Evolutionary conservation across 2,329 filamentous ascomycete genomes (phyloP), one percentile per base, ranked within the genome.

Genomic region (Pseudopyricularia javanii): DNA sequence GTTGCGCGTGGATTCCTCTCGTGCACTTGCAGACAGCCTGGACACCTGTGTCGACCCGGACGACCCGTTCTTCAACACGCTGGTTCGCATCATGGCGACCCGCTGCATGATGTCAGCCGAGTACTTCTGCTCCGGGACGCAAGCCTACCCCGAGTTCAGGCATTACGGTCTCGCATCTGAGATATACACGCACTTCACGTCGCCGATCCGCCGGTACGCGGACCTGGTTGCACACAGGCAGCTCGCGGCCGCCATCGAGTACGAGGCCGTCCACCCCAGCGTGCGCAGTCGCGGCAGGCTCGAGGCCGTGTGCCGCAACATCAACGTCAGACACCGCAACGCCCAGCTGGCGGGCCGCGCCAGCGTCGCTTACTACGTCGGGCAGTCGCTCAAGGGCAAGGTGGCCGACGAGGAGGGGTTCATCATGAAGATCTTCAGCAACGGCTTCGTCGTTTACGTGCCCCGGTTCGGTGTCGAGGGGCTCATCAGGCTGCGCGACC

Each of bases 71-170:
- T 97, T 98, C 79, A 98, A 98, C 76, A 98, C 91, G 2, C 82
- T 98, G 24, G 85, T 98, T 60, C 88, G 93, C 65, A 95, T 98
- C 70, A 87, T 98, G 74, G 93, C 93, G 9, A 98, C 93, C 8
- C 85, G 93, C 22, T 98, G 93, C 78, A 98, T 98, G 93, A 95
- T 95, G 76, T 93, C 89, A 52, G 93, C 93, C 56, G 93, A 98
- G 70, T 98, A 98, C 71, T 98, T 98, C 70, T 93, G 88, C 70
- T 88, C 91, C 0, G 93, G 93, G 55, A 91, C 90, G 7, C 90
- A 96, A 66, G 82, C 91, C 0, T 91, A 93, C 66, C 86, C 89
- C 0, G 93, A 97, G 66, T 98, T 95, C 77, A 82, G 89, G 51
- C 94, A 98, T 71, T 98, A 98, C 68, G 93, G 93, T 59, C 83